Evolutionary conservation across 805 yeast genomes (phyloP).

Genomic region (Tetrapisispora fleetii): DNA sequence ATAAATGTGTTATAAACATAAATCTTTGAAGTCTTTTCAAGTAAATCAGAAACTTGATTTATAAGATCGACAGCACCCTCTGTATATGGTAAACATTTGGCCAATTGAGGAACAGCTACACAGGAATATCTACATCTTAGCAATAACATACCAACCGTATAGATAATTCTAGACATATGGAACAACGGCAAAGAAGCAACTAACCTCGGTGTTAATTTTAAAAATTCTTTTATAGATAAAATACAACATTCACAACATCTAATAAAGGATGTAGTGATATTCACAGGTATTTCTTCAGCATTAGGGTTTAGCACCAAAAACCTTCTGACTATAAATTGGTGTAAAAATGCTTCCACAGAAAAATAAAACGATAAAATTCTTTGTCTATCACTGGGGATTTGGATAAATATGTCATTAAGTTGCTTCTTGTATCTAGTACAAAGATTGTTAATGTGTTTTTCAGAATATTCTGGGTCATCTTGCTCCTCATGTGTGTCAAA

Average conservation of each 20-base stretch:
- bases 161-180: conserved; percentile 47
- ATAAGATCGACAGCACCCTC: conserved; percentile 31
- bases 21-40: conserved; percentile 22
- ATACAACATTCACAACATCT: conserved; percentile 47
- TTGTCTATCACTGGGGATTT: conserved; percentile 33
- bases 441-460: conserved; percentile 9
- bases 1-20: conserved; percentile 42
- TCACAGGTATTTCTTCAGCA: conserved; percentile 12
- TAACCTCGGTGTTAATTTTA: conserved; percentile 34
- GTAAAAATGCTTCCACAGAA: conserved; percentile 57
- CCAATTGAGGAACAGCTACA: conserved; percentile 40
- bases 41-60: conserved; percentile 16
- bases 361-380: conserved; percentile 42
- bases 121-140: conserved; percentile 46
- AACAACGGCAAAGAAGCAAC: conserved; percentile 49
- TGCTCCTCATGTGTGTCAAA: conserved; percentile 8
- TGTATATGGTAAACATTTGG: conserved; percentile 38
- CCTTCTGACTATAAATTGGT: conserved; percentile 40
- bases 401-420: conserved; percentile 32
- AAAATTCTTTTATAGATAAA: conserved; percentile 40
- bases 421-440: conserved; percentile 39
- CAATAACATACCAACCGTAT: conserved; percentile 51
- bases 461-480: conserved; percentile 12
- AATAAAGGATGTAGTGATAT: conserved; percentile 36
- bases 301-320: conserved; percentile 3